phyloP scores from a whole-genome alignment of 805 yeast genomes.

The Hemisphaericaspora nanyangensis region DNA sequence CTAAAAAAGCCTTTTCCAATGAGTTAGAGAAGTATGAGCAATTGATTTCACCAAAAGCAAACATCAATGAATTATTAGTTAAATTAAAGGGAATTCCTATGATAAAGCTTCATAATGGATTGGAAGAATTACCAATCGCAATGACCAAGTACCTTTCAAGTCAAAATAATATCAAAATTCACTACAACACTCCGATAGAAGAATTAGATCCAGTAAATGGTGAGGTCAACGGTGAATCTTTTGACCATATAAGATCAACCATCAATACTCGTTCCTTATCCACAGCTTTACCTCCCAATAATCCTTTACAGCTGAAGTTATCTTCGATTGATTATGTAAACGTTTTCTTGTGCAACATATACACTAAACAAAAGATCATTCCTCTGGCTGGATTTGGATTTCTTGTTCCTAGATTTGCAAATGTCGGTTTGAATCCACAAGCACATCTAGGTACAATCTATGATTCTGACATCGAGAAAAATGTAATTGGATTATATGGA shows the following conservation, averaged over 20 bases:
- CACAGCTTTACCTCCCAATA: conserved; percentile 18
- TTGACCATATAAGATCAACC: conserved; percentile 61
- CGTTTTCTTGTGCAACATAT: conserved; percentile 68
- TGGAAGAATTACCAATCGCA: conserved; percentile 48
- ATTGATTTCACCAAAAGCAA: conserved; percentile 15
- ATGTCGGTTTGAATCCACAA: conserved; percentile 44
- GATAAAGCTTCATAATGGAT: conserved; percentile 54
- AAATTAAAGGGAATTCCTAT: conserved; percentile 56
- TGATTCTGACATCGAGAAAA: conserved; percentile 79
- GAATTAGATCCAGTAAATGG: conserved; percentile 17
- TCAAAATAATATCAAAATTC: conserved; percentile 40
- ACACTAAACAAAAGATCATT: conserved; percentile 32
- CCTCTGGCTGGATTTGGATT: conserved; percentile 75
- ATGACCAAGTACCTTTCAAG: conserved; percentile 34
- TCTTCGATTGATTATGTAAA: conserved; percentile 35
- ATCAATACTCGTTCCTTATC: conserved; percentile 44
- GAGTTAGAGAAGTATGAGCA: conserved; percentile 3
- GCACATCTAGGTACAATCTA: conserved; percentile 77
- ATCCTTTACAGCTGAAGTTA: conserved; percentile 17
- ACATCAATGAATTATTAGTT: conserved; percentile 32
- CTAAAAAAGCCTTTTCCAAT: neutral
- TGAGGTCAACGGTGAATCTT: conserved; percentile 18
- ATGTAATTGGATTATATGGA: conserved; percentile 17
- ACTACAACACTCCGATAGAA: conserved; percentile 22
- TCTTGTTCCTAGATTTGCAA: conserved; percentile 59